Conservation (phyloP, 352 stramenopile species). For the Thalassiosira hispida region DNA sequence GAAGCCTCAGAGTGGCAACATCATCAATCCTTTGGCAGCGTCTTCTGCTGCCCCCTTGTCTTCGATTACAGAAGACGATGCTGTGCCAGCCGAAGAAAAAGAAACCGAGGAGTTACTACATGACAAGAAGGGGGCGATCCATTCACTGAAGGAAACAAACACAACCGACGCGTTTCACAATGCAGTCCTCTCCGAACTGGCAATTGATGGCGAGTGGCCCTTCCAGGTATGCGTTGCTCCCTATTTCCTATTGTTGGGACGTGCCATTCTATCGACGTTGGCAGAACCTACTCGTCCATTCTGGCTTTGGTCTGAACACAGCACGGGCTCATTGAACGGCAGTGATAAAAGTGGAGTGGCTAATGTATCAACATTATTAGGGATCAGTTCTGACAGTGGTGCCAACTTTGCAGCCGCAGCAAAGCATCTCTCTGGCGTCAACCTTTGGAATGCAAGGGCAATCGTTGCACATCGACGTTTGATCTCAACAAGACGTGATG, state of each 20-base stretch:
- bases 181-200: slow-evolving; percentile 67
- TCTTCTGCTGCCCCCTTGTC: not conserved
- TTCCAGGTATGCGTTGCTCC: slow-evolving; percentile 66
- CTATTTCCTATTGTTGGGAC: slow-evolving; percentile 74
- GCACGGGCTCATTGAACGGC: not conserved
- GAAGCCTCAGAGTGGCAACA: not conserved
- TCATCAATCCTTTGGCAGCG: not conserved
- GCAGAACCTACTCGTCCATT: slow-evolving; percentile 50
- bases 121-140: slow-evolving; percentile 14
- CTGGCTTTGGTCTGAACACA: slow-evolving; percentile 14
- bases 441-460: slow-evolving; percentile 70
- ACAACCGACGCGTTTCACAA: slow-evolving; percentile 75
- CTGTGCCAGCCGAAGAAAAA: not conserved
- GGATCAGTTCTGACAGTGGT: not conserved
- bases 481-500: slow-evolving; percentile 58
- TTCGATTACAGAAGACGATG: slow-evolving; percentile 25
- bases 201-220: slow-evolving; percentile 72
- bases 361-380: not conserved
- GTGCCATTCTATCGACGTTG: slow-evolving; percentile 67
- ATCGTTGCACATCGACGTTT: slow-evolving; percentile 76
- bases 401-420: slow-evolving; percentile 32
- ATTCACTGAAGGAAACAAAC: slow-evolving; percentile 38
- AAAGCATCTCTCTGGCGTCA: slow-evolving; percentile 24
- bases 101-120: not conserved
- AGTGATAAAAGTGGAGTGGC: not conserved